Conservation (phyloP, 345 rosid genomes). For the Turritis glabra region DNA sequence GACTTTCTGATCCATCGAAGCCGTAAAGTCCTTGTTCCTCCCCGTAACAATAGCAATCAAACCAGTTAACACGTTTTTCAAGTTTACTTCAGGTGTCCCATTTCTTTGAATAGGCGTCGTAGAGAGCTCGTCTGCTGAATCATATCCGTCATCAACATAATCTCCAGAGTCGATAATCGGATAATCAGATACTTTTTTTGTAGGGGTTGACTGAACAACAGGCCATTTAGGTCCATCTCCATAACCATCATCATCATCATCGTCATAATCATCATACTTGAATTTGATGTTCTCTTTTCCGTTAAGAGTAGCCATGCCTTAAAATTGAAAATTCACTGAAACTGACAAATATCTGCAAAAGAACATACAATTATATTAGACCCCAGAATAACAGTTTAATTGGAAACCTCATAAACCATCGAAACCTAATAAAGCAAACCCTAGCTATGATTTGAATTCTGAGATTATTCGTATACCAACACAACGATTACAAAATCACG, state of each 20-base stretch:
- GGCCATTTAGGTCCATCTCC: conserved; percentile 37
- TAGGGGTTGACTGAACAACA: conserved; percentile 34
- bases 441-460: conserved; percentile 2
- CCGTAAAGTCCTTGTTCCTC: conserved; percentile 44
- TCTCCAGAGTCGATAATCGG: conserved; percentile 55
- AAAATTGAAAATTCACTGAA: neutral
- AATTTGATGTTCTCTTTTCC: conserved; percentile 26
- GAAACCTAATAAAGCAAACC: neutral
- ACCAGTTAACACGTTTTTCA: conserved; percentile 80
- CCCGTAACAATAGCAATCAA: conserved; percentile 83
- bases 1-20: conserved; percentile 36
- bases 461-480: neutral
- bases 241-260: conserved; percentile 35
- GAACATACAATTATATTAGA: neutral
- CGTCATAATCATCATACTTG: conserved; percentile 13
- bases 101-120: conserved; percentile 18
- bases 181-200: conserved; percentile 42
- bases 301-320: conserved; percentile 44
- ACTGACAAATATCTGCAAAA: conserved; percentile 14
- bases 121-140: conserved; percentile 49
- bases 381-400: neutral
- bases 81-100: conserved; percentile 65
- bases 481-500: neutral
- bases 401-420: neutral
- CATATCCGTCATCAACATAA: conserved; percentile 58